Evolutionary conservation across 768 basidiomycete genomes (phyloP), one percentile per base, ranked within the genome.

Genomic region (Phanerodontia chrysosporium): DNA sequence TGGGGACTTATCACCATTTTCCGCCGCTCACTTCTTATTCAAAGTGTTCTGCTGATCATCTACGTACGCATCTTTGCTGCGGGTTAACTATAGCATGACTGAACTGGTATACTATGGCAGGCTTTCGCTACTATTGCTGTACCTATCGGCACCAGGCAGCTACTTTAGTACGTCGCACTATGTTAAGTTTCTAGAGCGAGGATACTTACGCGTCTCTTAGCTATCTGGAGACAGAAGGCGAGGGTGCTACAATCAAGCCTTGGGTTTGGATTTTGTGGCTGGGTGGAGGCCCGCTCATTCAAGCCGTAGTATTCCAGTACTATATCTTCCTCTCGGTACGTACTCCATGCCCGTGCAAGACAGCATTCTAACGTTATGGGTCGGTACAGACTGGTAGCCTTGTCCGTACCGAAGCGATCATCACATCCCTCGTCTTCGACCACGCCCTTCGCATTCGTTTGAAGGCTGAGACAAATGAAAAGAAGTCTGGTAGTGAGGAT

Each of bases 191-290:
- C 32, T 4, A 24, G 18, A n/a, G n/a, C n/a, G n/a, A n/a, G n/a
- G n/a, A n/a, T 13, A 51, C 12, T 27, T 32, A 52, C 62, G 21
- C 2, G 32, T 25, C 36, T 5, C 14, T 24, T 45, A 67, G 64
- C 57, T 74, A 78, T 62, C 64, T 78, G 22, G 77, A 80, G 61
- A 70, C 60, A 18, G 65, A 67, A 21, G 77, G 52, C 13, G 62
- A 76, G 52, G 71, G 64, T 27, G 69, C 76, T 7, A 62, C 65
- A 4, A 59, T 79, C 55, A 71, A 72, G 21, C 81, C 82, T 0
- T 80, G 81, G 74, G 73, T 83, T 12, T 82, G 80, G 79, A 73
- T 81, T 24, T 54, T 65, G 1, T 64, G 58, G 36, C 61, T 76
- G 5, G 70, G 72, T 55, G 51, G 73, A 13, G 75, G 73, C 9